phyloP scores from a whole-genome alignment of 2,329 filamentous ascomycete species.

The Alternaria arborescens region DNA sequence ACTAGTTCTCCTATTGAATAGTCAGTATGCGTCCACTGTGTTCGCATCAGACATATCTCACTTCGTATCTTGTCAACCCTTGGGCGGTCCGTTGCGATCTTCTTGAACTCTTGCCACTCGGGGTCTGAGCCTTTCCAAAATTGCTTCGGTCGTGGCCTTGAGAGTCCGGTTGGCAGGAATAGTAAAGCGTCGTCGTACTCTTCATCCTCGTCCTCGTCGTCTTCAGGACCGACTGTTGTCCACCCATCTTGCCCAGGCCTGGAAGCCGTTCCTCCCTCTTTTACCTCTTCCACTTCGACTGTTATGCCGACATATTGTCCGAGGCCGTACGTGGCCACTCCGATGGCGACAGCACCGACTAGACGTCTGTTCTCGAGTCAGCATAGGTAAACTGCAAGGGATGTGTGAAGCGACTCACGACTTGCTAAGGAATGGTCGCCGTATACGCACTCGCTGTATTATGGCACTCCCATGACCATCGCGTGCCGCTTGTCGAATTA shows the following conservation, averaged over 20 bases:
- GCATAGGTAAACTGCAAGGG: constrained; percentile 1
- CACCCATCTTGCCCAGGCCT: constrained; percentile 16
- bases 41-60: constrained; percentile 19
- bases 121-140: constrained; percentile 62
- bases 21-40: constrained; percentile 12
- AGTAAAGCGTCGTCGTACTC: constrained; percentile 43
- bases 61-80: constrained; percentile 52
- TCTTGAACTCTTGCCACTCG: constrained; percentile 62
- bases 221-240: constrained; percentile 27
- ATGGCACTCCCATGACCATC: constrained; percentile 42
- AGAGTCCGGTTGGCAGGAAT: constrained; percentile 60
- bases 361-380: constrained; percentile 34
- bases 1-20: constrained; percentile 47
- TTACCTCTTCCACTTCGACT: constrained; percentile 33
- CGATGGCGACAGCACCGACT: constrained; percentile 31
- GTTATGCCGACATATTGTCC: constrained; percentile 34
- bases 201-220: constrained; percentile 44
- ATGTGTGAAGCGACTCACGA: constrained; percentile 35
- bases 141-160: constrained; percentile 49
- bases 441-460: constrained; percentile 54
- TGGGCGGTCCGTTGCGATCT: constrained; percentile 54
- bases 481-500: constrained; percentile 38
- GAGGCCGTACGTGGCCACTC: constrained; percentile 30
- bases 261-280: constrained; percentile 17
- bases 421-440: constrained; percentile 46